Conservation (phyloP, 129 eudicot genomes). For the Rutidosis leptorrhynchoides region DNA sequence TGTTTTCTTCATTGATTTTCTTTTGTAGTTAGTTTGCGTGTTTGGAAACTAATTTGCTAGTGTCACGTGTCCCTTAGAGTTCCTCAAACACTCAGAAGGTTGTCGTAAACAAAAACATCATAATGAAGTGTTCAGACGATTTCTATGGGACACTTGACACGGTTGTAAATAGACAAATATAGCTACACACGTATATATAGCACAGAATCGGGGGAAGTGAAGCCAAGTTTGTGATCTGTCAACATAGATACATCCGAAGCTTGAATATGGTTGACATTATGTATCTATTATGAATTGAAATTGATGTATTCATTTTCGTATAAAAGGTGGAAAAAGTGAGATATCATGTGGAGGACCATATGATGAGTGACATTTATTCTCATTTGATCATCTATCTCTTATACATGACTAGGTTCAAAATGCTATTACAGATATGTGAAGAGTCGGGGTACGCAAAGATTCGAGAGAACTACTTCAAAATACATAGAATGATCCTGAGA, state of each 20-base stretch:
- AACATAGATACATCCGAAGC: neutral
- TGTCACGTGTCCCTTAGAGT: slow-evolving; percentile 25
- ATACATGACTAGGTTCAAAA: neutral
- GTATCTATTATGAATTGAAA: neutral
- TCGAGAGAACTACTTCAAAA: too few relatives aligned
- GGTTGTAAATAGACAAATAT: slow-evolving; percentile 1
- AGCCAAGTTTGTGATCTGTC: neutral
- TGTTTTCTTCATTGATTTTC: too few relatives aligned
- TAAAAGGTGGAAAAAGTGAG: neutral
- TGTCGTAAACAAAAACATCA: neutral
- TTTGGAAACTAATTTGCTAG: neutral
- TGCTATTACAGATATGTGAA: neutral
- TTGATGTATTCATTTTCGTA: neutral
- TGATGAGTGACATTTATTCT: neutral
- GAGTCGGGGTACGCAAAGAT: neutral
- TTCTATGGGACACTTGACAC: slow-evolving; percentile 18
- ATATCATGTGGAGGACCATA: slow-evolving; percentile 4
- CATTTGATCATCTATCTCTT: slow-evolving; percentile 7
- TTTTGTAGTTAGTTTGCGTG: neutral
- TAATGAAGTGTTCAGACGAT: slow-evolving; percentile 30
- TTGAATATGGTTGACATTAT: slow-evolving; percentile 16
- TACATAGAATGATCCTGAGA: too few relatives aligned
- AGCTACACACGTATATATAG: neutral
- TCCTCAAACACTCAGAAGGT: slow-evolving; percentile 31
- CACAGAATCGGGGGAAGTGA: neutral